Base-by-base conservation (phyloP, 805 yeast species). In the Wickerhamiella domercqiae region DNA sequence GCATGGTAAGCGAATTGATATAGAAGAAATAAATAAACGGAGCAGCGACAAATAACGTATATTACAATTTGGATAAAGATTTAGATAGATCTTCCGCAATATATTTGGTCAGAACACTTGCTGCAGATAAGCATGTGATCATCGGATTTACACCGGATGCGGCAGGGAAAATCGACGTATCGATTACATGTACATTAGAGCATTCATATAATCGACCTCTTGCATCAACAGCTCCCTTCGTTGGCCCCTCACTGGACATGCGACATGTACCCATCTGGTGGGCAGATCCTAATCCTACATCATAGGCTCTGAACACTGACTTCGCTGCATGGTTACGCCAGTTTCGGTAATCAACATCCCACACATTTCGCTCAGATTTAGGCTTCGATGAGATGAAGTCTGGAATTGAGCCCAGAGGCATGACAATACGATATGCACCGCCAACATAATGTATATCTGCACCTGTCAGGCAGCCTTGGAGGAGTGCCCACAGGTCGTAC, bases 141-240 rank as follows among this genome's bases (percentile, higher is more conserved):
- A 69, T 69, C 6, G 75, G 73, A 46, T 69, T 69, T 29, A 62
- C 70, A 3, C 75, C 75, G 22, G 68, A 61, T 0, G 74, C 73
- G 1, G 68, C 54, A 5, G 74, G 74, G 56, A 68, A 53, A 5
- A 60, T 63, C 42, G 69, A 63, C 3, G 70, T 61, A 46, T 69
- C 75, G 3, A 70, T 68, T 14, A 69, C 65, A 42, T 59, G 66
- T 21, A 69, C 61, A 45, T 69, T 66, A 29, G 55, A 50, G 46
- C 69, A 61, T 44, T 69, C 75, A 48, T 56, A 67, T 13, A 68
- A 57, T 31, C 59, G 62, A 14, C 73, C 75, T 11, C 51, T 54
- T 5, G 44, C 46, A 40, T 66, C 67, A 30, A 62, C 60, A 3
- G 72, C 71, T 2, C 69, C 68, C 35, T 60, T 45, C 7, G 40